A percentile compares a stretch with the other conserved stretches of the same genome.
Evolutionary conservation across 2,329 filamentous ascomycete species (phyloP).

Genomic region (Diaporthe ampelina): DNA sequence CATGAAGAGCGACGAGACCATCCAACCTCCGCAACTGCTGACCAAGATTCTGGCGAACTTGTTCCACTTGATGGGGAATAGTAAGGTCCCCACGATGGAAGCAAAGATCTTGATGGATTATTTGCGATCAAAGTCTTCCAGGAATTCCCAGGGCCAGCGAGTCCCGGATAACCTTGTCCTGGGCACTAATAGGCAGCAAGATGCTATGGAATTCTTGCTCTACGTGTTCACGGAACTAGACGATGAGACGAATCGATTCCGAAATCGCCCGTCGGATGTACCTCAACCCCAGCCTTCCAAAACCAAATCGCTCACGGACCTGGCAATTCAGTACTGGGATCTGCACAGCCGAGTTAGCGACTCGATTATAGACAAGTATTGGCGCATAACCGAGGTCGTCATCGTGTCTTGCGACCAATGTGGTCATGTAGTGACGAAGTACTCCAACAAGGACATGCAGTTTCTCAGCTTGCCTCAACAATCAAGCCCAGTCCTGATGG

Average conservation of each 20-base stretch:
- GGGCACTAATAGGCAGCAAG: conserved; percentile 84
- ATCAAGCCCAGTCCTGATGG: conserved; percentile 52
- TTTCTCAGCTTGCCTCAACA: conserved; percentile 56
- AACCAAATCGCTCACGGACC: conserved; percentile 58
- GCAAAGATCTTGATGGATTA: conserved; percentile 73
- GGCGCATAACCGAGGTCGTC: conserved; percentile 81
- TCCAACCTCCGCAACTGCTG: conserved; percentile 70
- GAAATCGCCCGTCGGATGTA: conserved; percentile 54
- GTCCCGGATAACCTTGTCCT: conserved; percentile 62
- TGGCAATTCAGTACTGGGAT: conserved; percentile 81
- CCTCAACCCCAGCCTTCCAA: conserved; percentile 42
- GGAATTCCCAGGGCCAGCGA: conserved; percentile 44
- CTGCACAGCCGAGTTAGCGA: conserved; percentile 77
- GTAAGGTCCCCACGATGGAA: conserved; percentile 64
- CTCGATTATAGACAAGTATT: conserved; percentile 84
- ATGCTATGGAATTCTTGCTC: conserved; percentile 89
- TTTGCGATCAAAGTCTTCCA: conserved; percentile 68
- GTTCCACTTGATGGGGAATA: conserved; percentile 69
- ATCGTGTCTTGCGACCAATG: conserved; percentile 77
- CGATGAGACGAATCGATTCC: conserved; percentile 81
- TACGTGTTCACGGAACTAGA: conserved; percentile 87
- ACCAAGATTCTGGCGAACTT: conserved; percentile 71
- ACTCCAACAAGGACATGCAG: conserved; percentile 68
- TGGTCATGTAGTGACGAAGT: conserved; percentile 62
- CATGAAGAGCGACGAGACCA: conserved; percentile 70